A percentile compares a stretch with the other conserved stretches of the same genome.
Evolutionary conservation across 345 rosid genomes (phyloP).

Genomic region (Draba incana): DNA sequence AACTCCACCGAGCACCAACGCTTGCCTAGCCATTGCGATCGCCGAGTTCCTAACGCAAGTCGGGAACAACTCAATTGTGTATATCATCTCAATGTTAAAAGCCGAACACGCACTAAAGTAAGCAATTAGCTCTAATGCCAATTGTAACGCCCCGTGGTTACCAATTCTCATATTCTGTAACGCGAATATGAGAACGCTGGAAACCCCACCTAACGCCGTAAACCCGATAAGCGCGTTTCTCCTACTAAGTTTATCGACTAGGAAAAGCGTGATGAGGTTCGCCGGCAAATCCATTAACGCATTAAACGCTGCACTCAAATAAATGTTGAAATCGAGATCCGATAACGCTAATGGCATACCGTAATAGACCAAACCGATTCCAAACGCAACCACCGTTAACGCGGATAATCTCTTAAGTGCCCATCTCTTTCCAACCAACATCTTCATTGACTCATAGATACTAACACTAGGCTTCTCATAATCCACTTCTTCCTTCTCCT

Average conservation of each 20-base stretch:
- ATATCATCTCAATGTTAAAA: conserved; percentile 47
- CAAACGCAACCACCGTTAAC: conserved; percentile 53
- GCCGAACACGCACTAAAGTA: conserved; percentile 61
- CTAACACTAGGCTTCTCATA: conserved; percentile 38
- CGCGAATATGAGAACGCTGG: conserved; percentile 49
- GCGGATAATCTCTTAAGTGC: conserved; percentile 49
- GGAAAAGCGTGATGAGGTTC: conserved; percentile 49
- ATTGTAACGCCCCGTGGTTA: conserved; percentile 33
- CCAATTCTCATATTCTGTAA: conserved; percentile 36
- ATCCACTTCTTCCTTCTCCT: conserved; percentile 38
- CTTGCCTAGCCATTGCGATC: conserved; percentile 62
- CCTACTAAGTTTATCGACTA: conserved; percentile 51
- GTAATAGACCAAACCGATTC: conserved; percentile 67
- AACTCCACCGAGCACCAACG: conserved; percentile 58
- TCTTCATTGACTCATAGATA: conserved; percentile 51
- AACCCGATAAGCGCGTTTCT: conserved; percentile 48
- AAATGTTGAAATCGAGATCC: conserved; percentile 58
- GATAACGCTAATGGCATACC: conserved; percentile 74
- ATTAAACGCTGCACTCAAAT: conserved; percentile 60
- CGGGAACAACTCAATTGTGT: conserved; percentile 67
- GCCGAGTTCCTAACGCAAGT: conserved; percentile 72
- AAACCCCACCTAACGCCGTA: conserved; percentile 49
- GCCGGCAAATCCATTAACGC: conserved; percentile 72
- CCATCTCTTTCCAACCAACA: conserved; percentile 54
- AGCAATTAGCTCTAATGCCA: conserved; percentile 61